phyloP scores from a whole-genome alignment of 2,329 filamentous ascomycete genomes.

The Rhexocercosporidium sp. region DNA sequence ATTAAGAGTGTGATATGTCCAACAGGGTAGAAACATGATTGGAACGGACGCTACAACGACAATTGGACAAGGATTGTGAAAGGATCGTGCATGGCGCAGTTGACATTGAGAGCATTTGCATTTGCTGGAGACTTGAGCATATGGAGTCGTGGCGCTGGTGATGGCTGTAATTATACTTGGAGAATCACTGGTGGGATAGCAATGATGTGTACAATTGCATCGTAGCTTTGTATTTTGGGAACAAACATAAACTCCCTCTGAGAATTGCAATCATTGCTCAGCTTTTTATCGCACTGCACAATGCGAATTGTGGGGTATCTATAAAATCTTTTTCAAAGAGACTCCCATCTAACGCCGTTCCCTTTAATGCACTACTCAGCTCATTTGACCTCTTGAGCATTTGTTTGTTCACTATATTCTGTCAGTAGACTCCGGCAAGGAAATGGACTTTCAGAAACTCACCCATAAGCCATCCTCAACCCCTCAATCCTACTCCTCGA shows the following conservation, averaged over 20 bases:
- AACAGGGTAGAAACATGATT: neutral
- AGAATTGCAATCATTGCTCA: neutral
- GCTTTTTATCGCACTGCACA: neutral
- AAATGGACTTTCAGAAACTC: constrained; percentile 18
- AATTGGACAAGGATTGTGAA: neutral
- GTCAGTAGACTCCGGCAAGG: constrained; percentile 5
- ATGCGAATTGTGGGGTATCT: constrained; percentile 5
- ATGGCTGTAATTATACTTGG: constrained; percentile 1
- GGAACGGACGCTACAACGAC: neutral
- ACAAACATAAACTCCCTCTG: neutral
- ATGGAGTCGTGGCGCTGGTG: constrained; percentile 4
- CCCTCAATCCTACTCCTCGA: constrained; percentile 59
- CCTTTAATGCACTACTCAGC: neutral
- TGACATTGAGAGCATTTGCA: neutral
- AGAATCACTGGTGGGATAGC: neutral
- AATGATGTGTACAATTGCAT: neutral
- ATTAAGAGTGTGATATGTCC: neutral
- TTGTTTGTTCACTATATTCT: constrained; percentile 43
- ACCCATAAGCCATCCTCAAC: constrained; percentile 51
- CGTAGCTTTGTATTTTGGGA: neutral
- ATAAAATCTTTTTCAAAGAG: neutral
- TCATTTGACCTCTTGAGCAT: constrained; percentile 26
- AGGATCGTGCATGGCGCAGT: neutral
- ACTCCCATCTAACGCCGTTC: neutral
- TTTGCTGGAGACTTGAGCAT: neutral